These are phyloP conservation scores for Crithidia expoeki DNA, from an alignment of 208 protist genomes.

Conservation along the genomic window DNA sequence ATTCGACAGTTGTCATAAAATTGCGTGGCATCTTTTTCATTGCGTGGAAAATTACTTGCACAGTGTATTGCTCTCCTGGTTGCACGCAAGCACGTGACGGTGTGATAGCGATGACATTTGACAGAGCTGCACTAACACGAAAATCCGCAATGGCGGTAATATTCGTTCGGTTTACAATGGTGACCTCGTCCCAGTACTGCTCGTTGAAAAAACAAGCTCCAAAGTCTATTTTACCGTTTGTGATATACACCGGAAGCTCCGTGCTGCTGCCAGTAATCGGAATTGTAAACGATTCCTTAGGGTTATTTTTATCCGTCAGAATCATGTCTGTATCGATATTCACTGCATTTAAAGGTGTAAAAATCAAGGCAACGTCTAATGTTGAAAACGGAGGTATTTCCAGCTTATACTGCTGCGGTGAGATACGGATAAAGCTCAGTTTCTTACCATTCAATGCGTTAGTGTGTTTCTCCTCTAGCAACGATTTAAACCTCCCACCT, in stretches of 20 bases:
- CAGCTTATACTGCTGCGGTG: slow-evolving; percentile 53
- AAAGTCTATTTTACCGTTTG: slow-evolving; percentile 62
- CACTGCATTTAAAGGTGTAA: slow-evolving; percentile 48
- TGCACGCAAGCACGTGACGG: slow-evolving; percentile 52
- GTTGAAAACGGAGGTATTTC: slow-evolving; percentile 55
- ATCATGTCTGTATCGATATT: slow-evolving; percentile 50
- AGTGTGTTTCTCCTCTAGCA: slow-evolving; percentile 52
- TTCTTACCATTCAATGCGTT: slow-evolving; percentile 39
- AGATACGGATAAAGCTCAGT: slow-evolving; percentile 50
- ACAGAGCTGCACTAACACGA: slow-evolving; percentile 10
- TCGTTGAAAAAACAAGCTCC: slow-evolving; percentile 78
- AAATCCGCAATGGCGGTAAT: slow-evolving; percentile 43
- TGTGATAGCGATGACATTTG: slow-evolving; percentile 27
- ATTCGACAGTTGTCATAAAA: slow-evolving; percentile 27
- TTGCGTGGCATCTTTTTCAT: slow-evolving; percentile 19
- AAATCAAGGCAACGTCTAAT: slow-evolving; percentile 46
- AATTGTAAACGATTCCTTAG: slow-evolving; percentile 28
- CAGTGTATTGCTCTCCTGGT: slow-evolving; percentile 46
- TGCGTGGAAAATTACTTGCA: slow-evolving; percentile 43
- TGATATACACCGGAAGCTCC: slow-evolving; percentile 76
- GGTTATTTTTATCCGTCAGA: slow-evolving; percentile 52
- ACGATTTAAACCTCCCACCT: slow-evolving; percentile 63
- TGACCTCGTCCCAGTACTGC: slow-evolving; percentile 74
- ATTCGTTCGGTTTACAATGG: slow-evolving; percentile 66
- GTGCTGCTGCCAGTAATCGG: slow-evolving; percentile 50